phyloP scores from a whole-genome alignment of 345 rosid species.

The Hibiscus syriacus region DNA sequence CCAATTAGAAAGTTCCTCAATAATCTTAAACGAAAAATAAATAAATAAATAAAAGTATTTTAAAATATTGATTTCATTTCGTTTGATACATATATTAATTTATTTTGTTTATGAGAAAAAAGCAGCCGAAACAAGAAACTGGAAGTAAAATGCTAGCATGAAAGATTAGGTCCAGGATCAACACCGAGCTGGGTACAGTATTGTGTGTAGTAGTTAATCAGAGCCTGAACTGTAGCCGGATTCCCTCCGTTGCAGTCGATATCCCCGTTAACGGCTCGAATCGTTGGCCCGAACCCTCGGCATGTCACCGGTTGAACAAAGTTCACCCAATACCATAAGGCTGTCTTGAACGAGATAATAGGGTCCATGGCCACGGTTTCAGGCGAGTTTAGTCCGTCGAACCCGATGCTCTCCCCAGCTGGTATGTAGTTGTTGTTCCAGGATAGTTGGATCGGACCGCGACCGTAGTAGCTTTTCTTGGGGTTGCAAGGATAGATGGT shows the following conservation, averaged over 20 bases:
- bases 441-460: conserved; percentile 60
- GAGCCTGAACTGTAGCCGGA: conserved; percentile 29
- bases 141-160: too few species aligned
- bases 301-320: conserved; percentile 36
- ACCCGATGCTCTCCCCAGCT: conserved; percentile 39
- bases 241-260: conserved; percentile 47
- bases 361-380: conserved; percentile 55
- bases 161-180: too few species aligned
- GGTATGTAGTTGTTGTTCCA: conserved; percentile 65
- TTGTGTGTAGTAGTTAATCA: conserved; percentile 39
- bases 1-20: too few species aligned
- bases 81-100: too few species aligned
- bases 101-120: too few species aligned
- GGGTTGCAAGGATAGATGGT: conserved; percentile 48
- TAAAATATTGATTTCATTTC: too few species aligned
- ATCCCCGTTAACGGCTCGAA: conserved; percentile 51
- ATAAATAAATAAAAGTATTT: too few species aligned
- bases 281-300: conserved; percentile 69
- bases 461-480: conserved; percentile 47
- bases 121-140: too few species aligned
- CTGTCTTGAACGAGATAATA: conserved; percentile 49
- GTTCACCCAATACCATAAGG: conserved; percentile 67
- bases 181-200: conserved; percentile 50
- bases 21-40: too few species aligned
- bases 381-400: conserved; percentile 51